Evolutionary conservation across 2,329 filamentous ascomycete genomes (phyloP).

Genomic region (Colletotrichum sp.): DNA sequence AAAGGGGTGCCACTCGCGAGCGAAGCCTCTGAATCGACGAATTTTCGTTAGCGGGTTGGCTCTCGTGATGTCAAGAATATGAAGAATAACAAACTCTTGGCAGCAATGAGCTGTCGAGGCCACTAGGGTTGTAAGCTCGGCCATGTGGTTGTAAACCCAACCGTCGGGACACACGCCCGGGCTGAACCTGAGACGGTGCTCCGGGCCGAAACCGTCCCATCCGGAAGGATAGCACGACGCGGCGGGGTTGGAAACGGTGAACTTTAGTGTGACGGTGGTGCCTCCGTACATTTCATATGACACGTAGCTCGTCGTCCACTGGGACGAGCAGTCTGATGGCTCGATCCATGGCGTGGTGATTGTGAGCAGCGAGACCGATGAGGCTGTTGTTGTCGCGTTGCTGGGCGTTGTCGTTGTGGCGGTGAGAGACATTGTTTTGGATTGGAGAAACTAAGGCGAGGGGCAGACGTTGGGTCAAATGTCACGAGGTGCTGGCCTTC

Average conservation of each 20-base stretch:
- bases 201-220: neutral
- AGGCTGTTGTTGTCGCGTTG: neutral
- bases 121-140: neutral
- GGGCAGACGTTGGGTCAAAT: neutral
- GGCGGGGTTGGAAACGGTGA: neutral
- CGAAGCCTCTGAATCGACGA: neutral
- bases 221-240: slow-evolving; percentile 4
- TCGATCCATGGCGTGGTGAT: slow-evolving; percentile 13
- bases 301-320: neutral
- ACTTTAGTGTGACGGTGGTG: neutral
- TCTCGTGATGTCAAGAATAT: neutral
- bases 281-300: neutral
- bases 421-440: neutral
- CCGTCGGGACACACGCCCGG: slow-evolving; percentile 7
- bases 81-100: neutral
- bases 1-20: neutral
- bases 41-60: neutral
- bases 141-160: slow-evolving; percentile 10
- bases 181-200: neutral
- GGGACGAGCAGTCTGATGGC: neutral
- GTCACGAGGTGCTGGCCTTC: neutral
- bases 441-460: neutral
- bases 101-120: slow-evolving; percentile 13
- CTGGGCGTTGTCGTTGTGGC: neutral
- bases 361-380: neutral